These are phyloP conservation scores for Globisporangium barbulae DNA, from an alignment of 352 stramenopile species.

Conservation along the genomic window DNA sequence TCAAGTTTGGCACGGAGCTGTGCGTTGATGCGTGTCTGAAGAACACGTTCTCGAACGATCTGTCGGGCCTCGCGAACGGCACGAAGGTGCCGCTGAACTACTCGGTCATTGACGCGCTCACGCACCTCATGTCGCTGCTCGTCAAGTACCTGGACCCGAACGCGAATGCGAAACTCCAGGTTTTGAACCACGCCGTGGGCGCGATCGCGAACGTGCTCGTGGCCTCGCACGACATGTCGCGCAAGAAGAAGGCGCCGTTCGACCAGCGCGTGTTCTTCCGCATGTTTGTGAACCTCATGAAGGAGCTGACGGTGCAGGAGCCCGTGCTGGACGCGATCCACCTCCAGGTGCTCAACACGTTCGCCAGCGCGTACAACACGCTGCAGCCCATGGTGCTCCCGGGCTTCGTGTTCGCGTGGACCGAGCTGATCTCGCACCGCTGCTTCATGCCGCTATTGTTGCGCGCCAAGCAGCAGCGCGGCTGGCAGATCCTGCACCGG, in stretches of 20 bases:
- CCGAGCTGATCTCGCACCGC: slow-evolving; percentile 97
- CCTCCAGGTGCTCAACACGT: slow-evolving; percentile 94
- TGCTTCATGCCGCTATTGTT: slow-evolving; percentile 98
- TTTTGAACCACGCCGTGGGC: slow-evolving; percentile 96
- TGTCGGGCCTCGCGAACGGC: slow-evolving; percentile 31
- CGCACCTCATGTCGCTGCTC: slow-evolving; percentile 95
- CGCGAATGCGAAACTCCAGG: slow-evolving; percentile 73
- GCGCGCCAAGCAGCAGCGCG: slow-evolving; percentile 91
- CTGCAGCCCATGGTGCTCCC: slow-evolving; percentile 95
- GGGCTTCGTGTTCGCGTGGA: slow-evolving; percentile 98
- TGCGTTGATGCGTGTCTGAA: slow-evolving; percentile 97
- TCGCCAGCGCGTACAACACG: slow-evolving; percentile 96
- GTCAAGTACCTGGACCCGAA: slow-evolving; percentile 92
- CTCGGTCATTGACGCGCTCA: slow-evolving; percentile 94
- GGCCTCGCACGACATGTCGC: slow-evolving; percentile 71
- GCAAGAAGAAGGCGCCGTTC: slow-evolving; percentile 88
- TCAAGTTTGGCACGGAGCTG: slow-evolving; percentile 95
- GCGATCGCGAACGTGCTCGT: slow-evolving; percentile 94
- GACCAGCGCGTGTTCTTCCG: slow-evolving; percentile 99
- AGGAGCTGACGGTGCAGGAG: slow-evolving; percentile 96
- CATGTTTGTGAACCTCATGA: slow-evolving; percentile 97
- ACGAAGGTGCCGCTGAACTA: slow-evolving; percentile 85
- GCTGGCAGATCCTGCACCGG: slow-evolving; percentile 96
- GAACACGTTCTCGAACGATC: slow-evolving; percentile 45
- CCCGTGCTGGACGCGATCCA: slow-evolving; percentile 93